These are phyloP conservation scores for Vitellaria paradoxa DNA, from an alignment of 179 eudicot species.

Conservation along the genomic window DNA sequence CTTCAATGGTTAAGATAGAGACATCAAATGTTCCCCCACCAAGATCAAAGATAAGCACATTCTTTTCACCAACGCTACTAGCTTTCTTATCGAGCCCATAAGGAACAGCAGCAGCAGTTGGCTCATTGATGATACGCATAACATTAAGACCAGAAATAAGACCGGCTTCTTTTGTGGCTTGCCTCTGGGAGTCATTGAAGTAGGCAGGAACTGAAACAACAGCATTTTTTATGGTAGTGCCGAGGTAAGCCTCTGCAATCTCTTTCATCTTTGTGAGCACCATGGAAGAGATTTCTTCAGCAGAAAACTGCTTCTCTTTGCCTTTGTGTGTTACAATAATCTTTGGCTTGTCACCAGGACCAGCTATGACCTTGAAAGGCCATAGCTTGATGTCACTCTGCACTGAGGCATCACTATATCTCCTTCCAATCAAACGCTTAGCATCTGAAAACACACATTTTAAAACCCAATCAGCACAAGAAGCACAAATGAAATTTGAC, in stretches of 20 bases:
- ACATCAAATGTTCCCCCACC: constrained; percentile 37
- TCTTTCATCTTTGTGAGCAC: no score
- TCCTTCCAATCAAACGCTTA: constrained; percentile 35
- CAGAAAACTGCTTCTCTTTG: constrained; percentile 50
- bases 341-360: no score
- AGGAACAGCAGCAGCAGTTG: constrained; percentile 71
- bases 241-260: no score
- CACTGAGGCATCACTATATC: constrained; percentile 21
- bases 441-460: constrained; percentile 7
- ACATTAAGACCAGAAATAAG: constrained; percentile 5
- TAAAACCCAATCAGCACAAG: neutral
- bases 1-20: constrained; percentile 53
- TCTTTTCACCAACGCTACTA: neutral
- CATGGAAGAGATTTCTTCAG: no score
- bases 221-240: constrained; percentile 44
- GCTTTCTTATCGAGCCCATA: constrained; percentile 31
- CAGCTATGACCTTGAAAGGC: no score
- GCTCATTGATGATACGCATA: constrained; percentile 23
- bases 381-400: no score
- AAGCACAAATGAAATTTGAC: neutral
- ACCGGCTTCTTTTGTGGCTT: constrained; percentile 75
- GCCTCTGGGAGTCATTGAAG: constrained; percentile 36
- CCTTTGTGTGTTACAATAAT: constrained; percentile 15
- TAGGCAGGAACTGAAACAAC: constrained; percentile 51
- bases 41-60: constrained; percentile 47